Conservation (phyloP, 768 basidiomycete genomes). For the Tylopilus sp. region DNA sequence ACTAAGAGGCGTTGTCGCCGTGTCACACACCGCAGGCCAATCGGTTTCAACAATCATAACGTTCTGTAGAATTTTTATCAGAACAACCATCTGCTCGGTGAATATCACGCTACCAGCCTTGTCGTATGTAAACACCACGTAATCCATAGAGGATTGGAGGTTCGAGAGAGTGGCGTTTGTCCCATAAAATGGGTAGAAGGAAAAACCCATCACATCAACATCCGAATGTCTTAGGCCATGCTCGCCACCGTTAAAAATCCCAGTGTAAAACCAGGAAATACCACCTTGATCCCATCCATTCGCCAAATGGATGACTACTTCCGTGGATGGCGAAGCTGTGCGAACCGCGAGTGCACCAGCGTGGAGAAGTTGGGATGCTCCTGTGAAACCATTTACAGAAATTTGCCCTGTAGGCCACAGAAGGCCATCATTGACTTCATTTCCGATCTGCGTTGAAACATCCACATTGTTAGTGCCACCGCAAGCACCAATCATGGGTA, state of each 20-base stretch:
- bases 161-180: conserved; percentile 6
- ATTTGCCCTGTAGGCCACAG: conserved; percentile 7
- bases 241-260: conserved; percentile 6
- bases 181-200: conserved; percentile 13
- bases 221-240: conserved; percentile 5
- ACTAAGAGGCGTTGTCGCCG: conserved; percentile 1
- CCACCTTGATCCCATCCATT: conserved; percentile 5
- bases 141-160: neutral
- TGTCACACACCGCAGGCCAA: conserved; percentile 7
- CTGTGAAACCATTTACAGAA: conserved; percentile 4
- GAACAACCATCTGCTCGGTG: neutral
- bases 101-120: conserved; percentile 1
- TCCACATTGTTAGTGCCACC: neutral
- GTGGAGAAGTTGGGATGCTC: conserved; percentile 32
- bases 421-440: conserved; percentile 11
- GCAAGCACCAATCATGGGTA: neutral
- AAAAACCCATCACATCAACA: conserved; percentile 7
- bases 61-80: conserved; percentile 3
- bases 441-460: conserved; percentile 8
- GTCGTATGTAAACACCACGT: conserved; percentile 7
- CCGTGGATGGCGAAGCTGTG: neutral
- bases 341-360: conserved; percentile 25
- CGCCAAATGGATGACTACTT: conserved; percentile 6
- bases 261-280: conserved; percentile 5
- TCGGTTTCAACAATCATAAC: conserved; percentile 13